These are phyloP conservation scores for Backusella luteola DNA, from an alignment of 192 early-diverging fungal species.

Conservation along the genomic window DNA sequence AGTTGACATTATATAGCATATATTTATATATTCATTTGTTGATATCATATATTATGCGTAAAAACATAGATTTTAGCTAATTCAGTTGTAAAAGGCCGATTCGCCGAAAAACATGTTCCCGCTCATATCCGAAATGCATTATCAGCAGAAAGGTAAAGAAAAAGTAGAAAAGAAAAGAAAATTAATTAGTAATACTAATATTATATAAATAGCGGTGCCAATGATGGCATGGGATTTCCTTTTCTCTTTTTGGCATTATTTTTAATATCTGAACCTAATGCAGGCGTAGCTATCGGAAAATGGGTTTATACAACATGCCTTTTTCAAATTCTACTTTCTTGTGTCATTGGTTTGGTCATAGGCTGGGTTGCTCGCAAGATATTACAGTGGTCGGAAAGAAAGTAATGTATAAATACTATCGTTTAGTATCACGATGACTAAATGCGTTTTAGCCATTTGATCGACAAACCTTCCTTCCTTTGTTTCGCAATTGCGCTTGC, in stretches of 20 bases:
- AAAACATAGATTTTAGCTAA: conserved; percentile 68
- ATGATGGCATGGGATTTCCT: conserved; percentile 84
- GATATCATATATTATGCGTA: background rate
- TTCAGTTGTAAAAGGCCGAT: conserved; percentile 90
- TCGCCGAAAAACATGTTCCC: conserved; percentile 89
- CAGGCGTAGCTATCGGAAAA: conserved; percentile 65
- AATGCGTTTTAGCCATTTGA: conserved; percentile 53
- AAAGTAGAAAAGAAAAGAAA: background rate
- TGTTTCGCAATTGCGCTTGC: conserved; percentile 82
- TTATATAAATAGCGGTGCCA: conserved; percentile 62
- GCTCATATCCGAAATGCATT: conserved; percentile 69
- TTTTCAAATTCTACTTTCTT: conserved; percentile 76
- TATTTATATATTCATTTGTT: background rate
- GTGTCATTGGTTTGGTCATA: conserved; percentile 67
- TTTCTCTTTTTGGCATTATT: conserved; percentile 78
- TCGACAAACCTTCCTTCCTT: conserved; percentile 87
- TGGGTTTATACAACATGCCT: conserved; percentile 75
- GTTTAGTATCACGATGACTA: background rate
- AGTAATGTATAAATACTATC: conserved; percentile 23
- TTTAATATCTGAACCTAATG: conserved; percentile 50
- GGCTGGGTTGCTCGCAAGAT: conserved; percentile 66
- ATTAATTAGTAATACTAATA: background rate
- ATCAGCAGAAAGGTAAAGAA: conserved; percentile 63
- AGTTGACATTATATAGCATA: background rate
- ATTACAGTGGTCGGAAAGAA: conserved; percentile 63